A percentile compares a stretch with the other conserved stretches of the same genome.
These are phyloP conservation scores for Talaromyces sp. DNA, from an alignment of 2,329 filamentous ascomycete genomes.

Conservation along the genomic window DNA sequence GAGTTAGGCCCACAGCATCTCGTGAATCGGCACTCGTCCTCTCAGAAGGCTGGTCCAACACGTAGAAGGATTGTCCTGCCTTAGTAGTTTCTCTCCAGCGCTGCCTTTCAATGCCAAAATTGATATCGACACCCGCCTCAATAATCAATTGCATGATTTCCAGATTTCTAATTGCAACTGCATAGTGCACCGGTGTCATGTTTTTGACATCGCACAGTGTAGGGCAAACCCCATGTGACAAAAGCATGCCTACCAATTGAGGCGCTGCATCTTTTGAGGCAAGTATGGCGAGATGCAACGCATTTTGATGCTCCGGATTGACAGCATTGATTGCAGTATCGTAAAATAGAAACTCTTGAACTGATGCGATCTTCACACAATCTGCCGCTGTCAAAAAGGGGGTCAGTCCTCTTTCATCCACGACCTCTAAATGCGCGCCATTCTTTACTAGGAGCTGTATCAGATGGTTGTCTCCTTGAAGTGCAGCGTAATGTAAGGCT, in stretches of 20 bases:
- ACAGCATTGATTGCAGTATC: background rate
- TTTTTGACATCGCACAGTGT: background rate
- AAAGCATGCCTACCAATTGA: background rate
- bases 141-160: background rate
- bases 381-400: background rate
- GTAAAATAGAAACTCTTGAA: background rate
- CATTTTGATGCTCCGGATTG: background rate
- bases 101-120: background rate
- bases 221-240: background rate
- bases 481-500: background rate
- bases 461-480: background rate
- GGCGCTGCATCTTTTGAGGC: background rate
- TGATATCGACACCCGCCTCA: background rate
- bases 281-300: background rate
- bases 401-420: background rate
- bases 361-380: background rate
- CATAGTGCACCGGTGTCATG: background rate
- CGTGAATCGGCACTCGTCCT: background rate
- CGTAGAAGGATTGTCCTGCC: background rate
- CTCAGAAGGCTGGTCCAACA: background rate
- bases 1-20: background rate
- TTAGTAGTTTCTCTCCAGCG: background rate
- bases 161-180: background rate
- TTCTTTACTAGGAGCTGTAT: background rate
- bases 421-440: background rate